Conservation (phyloP, 176 grass and related monocot species). For the Zea luxurians region DNA sequence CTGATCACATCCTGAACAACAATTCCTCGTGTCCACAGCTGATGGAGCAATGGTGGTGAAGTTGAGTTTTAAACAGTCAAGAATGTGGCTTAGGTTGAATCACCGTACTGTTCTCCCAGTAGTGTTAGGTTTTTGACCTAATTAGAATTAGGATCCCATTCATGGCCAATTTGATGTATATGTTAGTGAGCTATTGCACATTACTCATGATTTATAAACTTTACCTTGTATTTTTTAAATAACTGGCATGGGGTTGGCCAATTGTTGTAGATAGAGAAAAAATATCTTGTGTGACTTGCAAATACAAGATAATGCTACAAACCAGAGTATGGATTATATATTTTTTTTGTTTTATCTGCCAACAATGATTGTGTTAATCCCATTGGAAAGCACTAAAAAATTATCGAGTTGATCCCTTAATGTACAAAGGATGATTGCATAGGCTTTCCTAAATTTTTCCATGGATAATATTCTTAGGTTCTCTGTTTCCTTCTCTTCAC, state of each 20-base stretch:
- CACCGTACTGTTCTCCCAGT: no score
- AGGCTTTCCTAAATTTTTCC: not conserved
- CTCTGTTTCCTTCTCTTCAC: not conserved
- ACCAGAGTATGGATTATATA: not conserved
- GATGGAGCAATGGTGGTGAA: no score
- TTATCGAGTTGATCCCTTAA: not conserved
- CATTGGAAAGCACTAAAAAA: not conserved
- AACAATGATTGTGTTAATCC: not conserved
- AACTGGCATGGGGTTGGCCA: not conserved
- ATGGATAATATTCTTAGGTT: not conserved
- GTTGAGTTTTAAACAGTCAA: no score
- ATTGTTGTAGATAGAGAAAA: not conserved
- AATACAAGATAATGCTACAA: not conserved
- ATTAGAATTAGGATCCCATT: no score
- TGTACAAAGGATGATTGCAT: not conserved
- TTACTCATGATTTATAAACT: no score
- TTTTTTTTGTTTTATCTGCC: not conserved
- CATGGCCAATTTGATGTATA: no score
- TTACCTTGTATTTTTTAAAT: no score
- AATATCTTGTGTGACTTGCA: not conserved
- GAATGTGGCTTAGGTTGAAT: no score
- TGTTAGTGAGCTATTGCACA: no score
- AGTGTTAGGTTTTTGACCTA: no score
- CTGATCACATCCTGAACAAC: no score
- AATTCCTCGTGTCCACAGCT: no score